Percentiles rank a stretch among this genome's conserved stretches.
These are phyloP conservation scores for Aureobasidium sp. DNA, from an alignment of 2,329 filamentous ascomycete genomes.

Conservation along the genomic window DNA sequence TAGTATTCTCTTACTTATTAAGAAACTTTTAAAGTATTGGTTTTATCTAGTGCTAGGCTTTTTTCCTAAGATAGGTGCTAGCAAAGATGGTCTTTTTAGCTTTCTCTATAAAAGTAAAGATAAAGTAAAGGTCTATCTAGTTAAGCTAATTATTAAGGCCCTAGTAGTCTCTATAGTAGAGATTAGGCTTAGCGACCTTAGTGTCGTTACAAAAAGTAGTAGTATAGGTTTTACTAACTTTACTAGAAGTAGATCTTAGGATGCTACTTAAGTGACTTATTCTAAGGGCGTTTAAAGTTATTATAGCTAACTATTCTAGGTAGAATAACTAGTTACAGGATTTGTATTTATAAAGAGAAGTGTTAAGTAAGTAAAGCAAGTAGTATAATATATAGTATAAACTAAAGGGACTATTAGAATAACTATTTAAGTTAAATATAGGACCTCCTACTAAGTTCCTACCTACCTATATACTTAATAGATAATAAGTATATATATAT, in stretches of 20 bases:
- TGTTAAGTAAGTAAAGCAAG: background rate
- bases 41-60: slow-evolving; percentile 5
- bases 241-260: background rate
- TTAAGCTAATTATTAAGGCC: background rate
- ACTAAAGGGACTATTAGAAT: slow-evolving; percentile 7
- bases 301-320: too few species aligned
- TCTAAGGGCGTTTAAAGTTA: slow-evolving; percentile 1
- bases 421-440: slow-evolving; percentile 8
- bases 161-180: slow-evolving; percentile 1
- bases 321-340: background rate
- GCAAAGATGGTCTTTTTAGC: background rate
- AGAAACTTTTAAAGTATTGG: slow-evolving; percentile 1
- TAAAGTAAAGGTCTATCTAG: background rate
- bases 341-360: slow-evolving; percentile 3
- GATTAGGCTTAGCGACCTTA: background rate
- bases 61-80: background rate
- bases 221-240: too few species aligned
- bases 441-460: background rate
- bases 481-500: background rate
- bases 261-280: background rate
- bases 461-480: slow-evolving; percentile 1
- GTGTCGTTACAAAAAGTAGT: too few species aligned
- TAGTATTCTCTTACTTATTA: background rate
- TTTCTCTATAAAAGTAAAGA: background rate
- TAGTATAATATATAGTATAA: background rate